Evolutionary conservation across 345 rosid genomes (phyloP), one percentile per base, ranked within the genome.

Genomic region (Boechera divaricarpa): DNA sequence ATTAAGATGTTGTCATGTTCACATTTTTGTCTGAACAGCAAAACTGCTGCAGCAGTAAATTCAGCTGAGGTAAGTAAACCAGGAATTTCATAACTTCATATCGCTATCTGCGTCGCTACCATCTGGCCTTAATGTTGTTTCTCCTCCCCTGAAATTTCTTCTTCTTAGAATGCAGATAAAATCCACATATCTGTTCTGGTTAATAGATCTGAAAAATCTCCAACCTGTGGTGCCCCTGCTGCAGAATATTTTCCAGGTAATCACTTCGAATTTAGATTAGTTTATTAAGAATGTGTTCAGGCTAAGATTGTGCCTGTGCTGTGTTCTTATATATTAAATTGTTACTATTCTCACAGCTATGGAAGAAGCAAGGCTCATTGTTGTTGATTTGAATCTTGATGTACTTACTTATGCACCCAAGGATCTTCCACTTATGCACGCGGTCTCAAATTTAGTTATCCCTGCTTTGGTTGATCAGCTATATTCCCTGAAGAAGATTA

Each of bases 381-480:
- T 88, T 80, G 85, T 87, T 76, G 90, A 90, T 60, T 85, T 89
- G 79, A 86, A 86, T 70, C 85, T 92, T 58, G 93, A 94, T 65
- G 90, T 90, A 44, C 88, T 94, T 66, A 84, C 90, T 67, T 94
- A 87, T 65, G 97, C 90, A 16, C 76, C 86, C 77, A 92, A 86
- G 85, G 86, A 84, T 77, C 87, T 91, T 75, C 91, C 89, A 0
- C 70, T 94, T 55, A 76, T 48, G 56, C 48, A 85, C 55, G 97
- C 90, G 0, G 76, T 92, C 76, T 86, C 93, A 47, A 84, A 80
- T 77, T 80, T 94, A 79, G 72, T 89, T 67, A 82, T 90, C 77
- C 93, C 98, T 67, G 97, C 88, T 29, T 77, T 89, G 78, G 79
- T 88, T 78, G 89, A 92, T 77, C 98, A 92, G 85, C 71, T 94